A percentile compares a stretch with the other conserved stretches of the same genome.
Conservation (phyloP, 495 filamentous ascomycete genomes). For the Cetradonia linearis region DNA sequence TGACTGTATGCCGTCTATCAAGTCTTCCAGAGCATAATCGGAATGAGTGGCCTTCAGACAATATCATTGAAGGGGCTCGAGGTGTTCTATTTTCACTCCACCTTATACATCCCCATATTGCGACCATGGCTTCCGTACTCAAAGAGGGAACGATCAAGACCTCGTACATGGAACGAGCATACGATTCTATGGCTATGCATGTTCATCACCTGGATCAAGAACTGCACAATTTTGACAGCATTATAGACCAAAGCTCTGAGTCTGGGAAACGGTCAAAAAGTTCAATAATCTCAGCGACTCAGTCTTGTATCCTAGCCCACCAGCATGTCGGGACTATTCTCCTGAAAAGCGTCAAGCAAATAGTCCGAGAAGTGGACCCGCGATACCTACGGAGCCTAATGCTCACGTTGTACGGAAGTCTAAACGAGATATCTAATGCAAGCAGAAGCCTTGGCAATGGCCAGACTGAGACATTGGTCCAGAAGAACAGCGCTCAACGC, state of each 20-base stretch:
- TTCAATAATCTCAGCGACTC: conserved; percentile 52
- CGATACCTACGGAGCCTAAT: conserved; percentile 73
- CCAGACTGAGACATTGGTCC: background rate
- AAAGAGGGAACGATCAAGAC: conserved; percentile 56
- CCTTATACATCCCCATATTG: conserved; percentile 67
- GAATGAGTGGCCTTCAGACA: conserved; percentile 46
- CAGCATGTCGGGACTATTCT: conserved; percentile 62
- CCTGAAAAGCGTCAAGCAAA: conserved; percentile 55
- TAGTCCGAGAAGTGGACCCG: conserved; percentile 64
- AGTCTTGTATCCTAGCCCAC: conserved; percentile 67
- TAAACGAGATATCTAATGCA: conserved; percentile 60
- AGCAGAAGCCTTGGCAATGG: conserved; percentile 35
- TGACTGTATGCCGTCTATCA: conserved; percentile 65
- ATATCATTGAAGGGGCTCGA: conserved; percentile 68
- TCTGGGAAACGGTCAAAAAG: conserved; percentile 42
- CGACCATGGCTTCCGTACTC: conserved; percentile 59
- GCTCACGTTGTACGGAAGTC: conserved; percentile 68
- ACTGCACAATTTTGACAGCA: conserved; percentile 52
- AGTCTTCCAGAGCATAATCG: conserved; percentile 75
- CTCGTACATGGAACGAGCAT: conserved; percentile 65
- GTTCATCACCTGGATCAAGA: conserved; percentile 66
- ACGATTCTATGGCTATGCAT: conserved; percentile 64
- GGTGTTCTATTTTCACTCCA: conserved; percentile 80
- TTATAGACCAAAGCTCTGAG: conserved; percentile 10
- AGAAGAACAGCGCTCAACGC: background rate